Evolutionary conservation across 2,329 filamentous ascomycete species (phyloP), one percentile per base, ranked within the genome.

Genomic region (Zymoseptoria crescenta): DNA sequence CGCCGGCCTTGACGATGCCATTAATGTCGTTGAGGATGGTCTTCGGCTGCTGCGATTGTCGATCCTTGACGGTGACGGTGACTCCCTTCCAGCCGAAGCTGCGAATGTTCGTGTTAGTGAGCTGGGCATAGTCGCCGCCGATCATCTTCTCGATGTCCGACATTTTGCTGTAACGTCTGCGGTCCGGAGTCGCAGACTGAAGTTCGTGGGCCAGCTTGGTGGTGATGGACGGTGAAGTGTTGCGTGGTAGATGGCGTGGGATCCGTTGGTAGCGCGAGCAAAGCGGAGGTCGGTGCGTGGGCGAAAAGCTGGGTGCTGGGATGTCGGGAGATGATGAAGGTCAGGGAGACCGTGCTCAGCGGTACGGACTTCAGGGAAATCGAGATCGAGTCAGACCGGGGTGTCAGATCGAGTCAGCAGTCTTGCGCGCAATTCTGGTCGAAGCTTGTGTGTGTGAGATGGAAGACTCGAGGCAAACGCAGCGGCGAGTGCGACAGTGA

Each of bases 1-100:
- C 85, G 52, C 88, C 89, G 30, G 86, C 85, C 70, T 84, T 76
- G 51, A 88, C 82, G 55, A 83, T 74, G 9, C 88, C 88, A 67
- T 81, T 80, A 53, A 87, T 81, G 64, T 82, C 76, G 30, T 82
- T 79, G 4, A 92, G 78, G 59, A 92, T 84, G 19, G 80, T 77
- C 64, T 85, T 83, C 1, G 82, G 78, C 62, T 83, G 69, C 66
- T 87, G 86, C 0, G 85, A 86, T 62, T 83, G 78, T 4, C 83
- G 79, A 72, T 92, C 87, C 67, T 89, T 88, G 64, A 93, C 87
- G 0, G 81, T 85, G 53, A 92, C 88, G 0, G 80, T 85, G 55
- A 91, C 76, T 56, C 80, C 77, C 52, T 79, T 76, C 88, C 89
- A 93, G 3, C 82, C 79, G 64, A 91, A 83, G 65, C 74, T 83